Base-by-base conservation (phyloP, 208 protist genomes). In the Acanthamoeba culbertsoni region DNA sequence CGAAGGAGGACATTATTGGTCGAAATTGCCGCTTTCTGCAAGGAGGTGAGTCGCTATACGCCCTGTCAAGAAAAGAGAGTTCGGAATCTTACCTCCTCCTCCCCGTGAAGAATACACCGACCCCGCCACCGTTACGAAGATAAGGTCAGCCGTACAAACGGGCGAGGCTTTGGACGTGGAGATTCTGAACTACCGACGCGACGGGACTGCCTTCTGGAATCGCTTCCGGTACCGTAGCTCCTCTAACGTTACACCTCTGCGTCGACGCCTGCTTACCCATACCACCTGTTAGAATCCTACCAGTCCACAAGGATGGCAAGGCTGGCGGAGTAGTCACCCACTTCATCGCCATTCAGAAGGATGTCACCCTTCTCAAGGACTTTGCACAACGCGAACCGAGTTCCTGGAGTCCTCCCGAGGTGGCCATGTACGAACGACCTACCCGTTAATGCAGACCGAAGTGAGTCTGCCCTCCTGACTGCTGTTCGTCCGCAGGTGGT, bases 331-430 rank as follows among this genome's bases (percentile, higher is more conserved):
- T 73, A 23, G 77, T 86, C 35, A 94, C 68, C 18, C 71, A 94
- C 77, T 94, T 94, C 35, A 90, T 94, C 35, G 92, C 92, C 62
- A 88, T 94, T 33, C 92, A 94, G 77, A 94, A 94, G 57, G 92
- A 94, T 31, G 43, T 94, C 62, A 53, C 92, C 0, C 18, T 94
- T 2, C 31, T 94, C 7, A 94, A 94, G 65, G 40, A 94, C 0
- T 16, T 12, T 46, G 86, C 45, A 4, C 33, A 14, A 3, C 71
- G 71, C 1, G 62, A 92, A 12, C 63, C 86, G 10, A 14, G 20
- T 31, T 40, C n/a, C 2, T 92, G 86, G 86, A 37, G 59, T 40
- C 86, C 86, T 8, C 86, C 86, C 1, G 86, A 92, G 31, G 86
- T 92, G 1, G 71, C 71, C 42, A 82, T 82, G 71, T 82, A 82